These are phyloP conservation scores for Gossypium turneri DNA, from an alignment of 345 rosid genomes.

Conservation along the genomic window DNA sequence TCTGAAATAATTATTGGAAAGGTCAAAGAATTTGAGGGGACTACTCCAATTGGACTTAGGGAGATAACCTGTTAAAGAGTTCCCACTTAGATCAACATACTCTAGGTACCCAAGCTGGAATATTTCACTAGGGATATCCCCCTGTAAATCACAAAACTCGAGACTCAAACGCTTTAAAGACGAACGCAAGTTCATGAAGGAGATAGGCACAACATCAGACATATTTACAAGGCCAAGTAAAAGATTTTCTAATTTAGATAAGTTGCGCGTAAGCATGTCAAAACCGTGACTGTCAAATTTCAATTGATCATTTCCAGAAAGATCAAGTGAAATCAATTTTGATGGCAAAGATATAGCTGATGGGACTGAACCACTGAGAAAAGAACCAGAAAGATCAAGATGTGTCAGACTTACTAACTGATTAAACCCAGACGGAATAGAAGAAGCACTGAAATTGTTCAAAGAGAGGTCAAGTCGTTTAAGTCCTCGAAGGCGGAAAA, in stretches of 20 bases:
- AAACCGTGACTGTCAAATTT: background rate
- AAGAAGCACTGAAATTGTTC: background rate
- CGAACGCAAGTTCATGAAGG: no score
- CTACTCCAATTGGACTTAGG: slow-evolving; percentile 2
- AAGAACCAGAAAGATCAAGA: background rate
- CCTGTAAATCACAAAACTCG: no score
- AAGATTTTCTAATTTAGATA: background rate
- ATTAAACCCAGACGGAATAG: background rate
- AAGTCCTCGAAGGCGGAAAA: no score
- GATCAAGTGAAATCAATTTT: slow-evolving; percentile 13
- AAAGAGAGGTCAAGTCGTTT: background rate
- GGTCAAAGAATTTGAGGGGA: background rate
- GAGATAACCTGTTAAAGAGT: no score
- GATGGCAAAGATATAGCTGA: background rate
- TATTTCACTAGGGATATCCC: no score
- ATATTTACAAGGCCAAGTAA: background rate
- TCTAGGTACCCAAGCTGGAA: no score
- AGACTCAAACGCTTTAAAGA: no score
- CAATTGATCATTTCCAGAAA: background rate
- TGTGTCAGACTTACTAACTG: background rate
- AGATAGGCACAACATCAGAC: no score
- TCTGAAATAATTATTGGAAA: background rate
- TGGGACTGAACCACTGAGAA: background rate
- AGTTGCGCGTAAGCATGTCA: background rate
- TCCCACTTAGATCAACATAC: no score